Percentiles rank a stretch among this genome's conserved stretches.
Conservation (phyloP, 352 stramenopile species). For the Globisporangium iwayamae region DNA sequence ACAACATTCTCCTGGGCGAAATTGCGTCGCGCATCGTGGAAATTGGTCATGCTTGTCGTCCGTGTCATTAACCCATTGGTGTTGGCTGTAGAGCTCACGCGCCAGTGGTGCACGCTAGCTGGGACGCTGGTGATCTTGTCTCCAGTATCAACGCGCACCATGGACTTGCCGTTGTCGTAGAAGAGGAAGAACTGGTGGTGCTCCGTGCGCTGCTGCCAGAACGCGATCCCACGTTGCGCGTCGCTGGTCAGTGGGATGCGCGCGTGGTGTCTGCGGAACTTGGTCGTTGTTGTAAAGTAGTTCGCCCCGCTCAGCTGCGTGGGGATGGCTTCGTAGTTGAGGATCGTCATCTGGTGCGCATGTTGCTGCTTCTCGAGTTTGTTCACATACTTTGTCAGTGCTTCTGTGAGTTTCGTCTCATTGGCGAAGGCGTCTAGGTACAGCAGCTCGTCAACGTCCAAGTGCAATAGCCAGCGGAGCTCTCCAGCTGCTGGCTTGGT, state of each 20-base stretch:
- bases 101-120: slow-evolving; percentile 39
- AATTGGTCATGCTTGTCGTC: slow-evolving; percentile 19
- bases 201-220: slow-evolving; percentile 27
- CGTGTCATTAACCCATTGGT: neutral
- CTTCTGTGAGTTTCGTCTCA: neutral
- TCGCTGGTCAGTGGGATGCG: slow-evolving; percentile 19
- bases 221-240: slow-evolving; percentile 18
- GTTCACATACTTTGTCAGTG: neutral
- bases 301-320: slow-evolving; percentile 18
- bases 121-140: slow-evolving; percentile 5
- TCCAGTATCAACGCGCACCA: slow-evolving; percentile 22
- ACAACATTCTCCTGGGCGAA: slow-evolving; percentile 9
- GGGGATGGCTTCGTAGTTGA: slow-evolving; percentile 35
- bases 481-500: neutral
- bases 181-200: slow-evolving; percentile 38
- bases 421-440: slow-evolving; percentile 21
- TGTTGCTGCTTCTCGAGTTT: slow-evolving; percentile 7
- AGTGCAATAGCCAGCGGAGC: slow-evolving; percentile 33
- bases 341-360: slow-evolving; percentile 30
- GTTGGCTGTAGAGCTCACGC: neutral
- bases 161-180: slow-evolving; percentile 45
- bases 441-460: slow-evolving; percentile 40
- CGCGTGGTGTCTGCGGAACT: slow-evolving; percentile 27
- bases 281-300: slow-evolving; percentile 25
- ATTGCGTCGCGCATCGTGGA: slow-evolving; percentile 28